Evolutionary conservation across 2,329 filamentous ascomycete genomes (phyloP).

Genomic region (Cladophialophora psammophila): DNA sequence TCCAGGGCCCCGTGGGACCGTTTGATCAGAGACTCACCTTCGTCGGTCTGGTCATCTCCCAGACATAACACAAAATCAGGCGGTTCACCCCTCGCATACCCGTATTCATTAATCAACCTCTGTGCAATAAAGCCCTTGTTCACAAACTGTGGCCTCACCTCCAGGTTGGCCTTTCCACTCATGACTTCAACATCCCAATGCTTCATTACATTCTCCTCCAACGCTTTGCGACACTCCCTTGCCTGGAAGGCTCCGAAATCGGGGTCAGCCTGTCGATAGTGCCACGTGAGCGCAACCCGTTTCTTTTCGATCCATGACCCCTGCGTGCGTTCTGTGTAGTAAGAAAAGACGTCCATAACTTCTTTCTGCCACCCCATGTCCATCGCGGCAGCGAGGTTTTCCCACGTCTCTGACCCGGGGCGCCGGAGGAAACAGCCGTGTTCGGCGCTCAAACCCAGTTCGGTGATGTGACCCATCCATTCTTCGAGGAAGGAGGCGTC

Average conservation of each 20-base stretch:
- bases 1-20: not conserved
- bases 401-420: conserved; percentile 79
- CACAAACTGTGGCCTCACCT: conserved; percentile 95
- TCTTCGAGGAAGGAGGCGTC: conserved; percentile 91
- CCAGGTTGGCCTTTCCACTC: conserved; percentile 94
- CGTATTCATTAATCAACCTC: conserved; percentile 78
- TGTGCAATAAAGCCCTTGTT: conserved; percentile 98
- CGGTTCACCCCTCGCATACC: conserved; percentile 59
- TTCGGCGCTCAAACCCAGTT: conserved; percentile 93
- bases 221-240: conserved; percentile 78
- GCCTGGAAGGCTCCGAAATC: conserved; percentile 83
- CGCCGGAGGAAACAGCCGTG: conserved; percentile 94
- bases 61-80: conserved; percentile 89
- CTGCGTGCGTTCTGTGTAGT: conserved; percentile 84
- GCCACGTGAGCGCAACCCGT: conserved; percentile 93
- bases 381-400: conserved; percentile 83
- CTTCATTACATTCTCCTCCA: conserved; percentile 77
- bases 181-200: conserved; percentile 95
- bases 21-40: conserved; percentile 66
- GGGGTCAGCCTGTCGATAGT: conserved; percentile 90
- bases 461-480: conserved; percentile 88
- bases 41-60: conserved; percentile 96
- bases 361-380: conserved; percentile 94
- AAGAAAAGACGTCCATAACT: conserved; percentile 82
- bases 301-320: conserved; percentile 95